Percentiles rank a stretch among this genome's conserved stretches.
Evolutionary conservation across 176 grass and related monocot genomes (phyloP).

Genomic region (Microstegium vimineum): DNA sequence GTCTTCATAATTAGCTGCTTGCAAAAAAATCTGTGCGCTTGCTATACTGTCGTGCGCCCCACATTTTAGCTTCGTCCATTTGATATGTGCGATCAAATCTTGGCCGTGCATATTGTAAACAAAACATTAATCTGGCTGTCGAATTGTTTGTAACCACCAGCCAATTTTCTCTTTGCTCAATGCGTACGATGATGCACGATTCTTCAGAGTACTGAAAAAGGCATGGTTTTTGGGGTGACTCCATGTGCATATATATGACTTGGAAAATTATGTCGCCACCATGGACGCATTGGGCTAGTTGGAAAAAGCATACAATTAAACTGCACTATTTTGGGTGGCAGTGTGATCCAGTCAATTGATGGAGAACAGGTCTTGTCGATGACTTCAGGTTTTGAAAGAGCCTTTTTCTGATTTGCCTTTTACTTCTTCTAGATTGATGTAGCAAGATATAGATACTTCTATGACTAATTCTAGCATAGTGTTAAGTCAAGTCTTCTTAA

Average conservation of each 20-base stretch:
- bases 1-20: background rate
- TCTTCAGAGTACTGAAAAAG: too few species aligned
- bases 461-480: background rate
- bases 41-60: background rate
- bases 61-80: background rate
- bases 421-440: slow-evolving; percentile 12
- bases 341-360: background rate
- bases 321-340: background rate
- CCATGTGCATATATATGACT: background rate
- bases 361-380: background rate
- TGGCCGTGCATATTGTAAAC: background rate
- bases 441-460: background rate
- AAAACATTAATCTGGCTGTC: background rate
- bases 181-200: too few species aligned
- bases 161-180: too few species aligned
- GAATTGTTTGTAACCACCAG: background rate
- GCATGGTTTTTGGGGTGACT: background rate
- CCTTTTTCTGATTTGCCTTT: background rate
- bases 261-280: background rate
- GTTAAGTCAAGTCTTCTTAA: background rate
- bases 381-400: background rate
- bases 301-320: background rate
- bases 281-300: background rate
- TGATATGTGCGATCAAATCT: background rate
- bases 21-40: background rate